Evolutionary conservation across 305 asterid species (phyloP).

Genomic region (Fraxinus sp.): DNA sequence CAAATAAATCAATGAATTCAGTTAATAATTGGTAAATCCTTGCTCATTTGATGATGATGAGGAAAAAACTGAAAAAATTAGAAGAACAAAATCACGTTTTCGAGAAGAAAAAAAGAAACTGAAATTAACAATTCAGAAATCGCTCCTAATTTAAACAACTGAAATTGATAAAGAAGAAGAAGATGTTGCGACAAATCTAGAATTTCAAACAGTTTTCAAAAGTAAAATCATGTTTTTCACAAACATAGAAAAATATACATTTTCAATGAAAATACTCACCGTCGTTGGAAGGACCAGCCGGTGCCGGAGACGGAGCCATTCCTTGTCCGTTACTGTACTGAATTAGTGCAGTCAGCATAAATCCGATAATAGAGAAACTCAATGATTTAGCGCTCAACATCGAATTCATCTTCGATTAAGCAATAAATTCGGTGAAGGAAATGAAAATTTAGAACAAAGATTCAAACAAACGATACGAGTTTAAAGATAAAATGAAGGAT

Average conservation of each 20-base stretch:
- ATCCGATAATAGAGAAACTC: slow-evolving; percentile 35
- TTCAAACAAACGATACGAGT: not conserved
- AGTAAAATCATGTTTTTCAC: not conserved
- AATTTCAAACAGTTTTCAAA: not conserved
- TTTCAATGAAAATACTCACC: slow-evolving; percentile 30
- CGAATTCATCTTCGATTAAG: slow-evolving; percentile 26
- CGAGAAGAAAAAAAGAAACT: not conserved
- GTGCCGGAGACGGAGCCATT: slow-evolving; percentile 52
- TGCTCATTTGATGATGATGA: not conserved
- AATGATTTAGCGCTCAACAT: slow-evolving; percentile 23
- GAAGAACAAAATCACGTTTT: not conserved
- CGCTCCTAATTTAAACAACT: not conserved
- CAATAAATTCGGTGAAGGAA: not conserved
- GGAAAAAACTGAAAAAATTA: not conserved
- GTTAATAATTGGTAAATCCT: not conserved
- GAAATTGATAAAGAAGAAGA: not conserved
- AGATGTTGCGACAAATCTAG: not conserved
- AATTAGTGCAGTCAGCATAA: slow-evolving; percentile 36
- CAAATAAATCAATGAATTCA: not conserved
- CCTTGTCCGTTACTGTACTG: slow-evolving; percentile 40
- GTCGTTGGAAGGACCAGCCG: slow-evolving; percentile 46
- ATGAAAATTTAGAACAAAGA: not conserved
- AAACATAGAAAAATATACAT: not conserved
- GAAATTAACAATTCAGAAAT: not conserved
- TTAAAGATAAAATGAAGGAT: not conserved